Evolutionary conservation across 805 yeast genomes (phyloP).

Genomic region (Danielia oregonensis): DNA sequence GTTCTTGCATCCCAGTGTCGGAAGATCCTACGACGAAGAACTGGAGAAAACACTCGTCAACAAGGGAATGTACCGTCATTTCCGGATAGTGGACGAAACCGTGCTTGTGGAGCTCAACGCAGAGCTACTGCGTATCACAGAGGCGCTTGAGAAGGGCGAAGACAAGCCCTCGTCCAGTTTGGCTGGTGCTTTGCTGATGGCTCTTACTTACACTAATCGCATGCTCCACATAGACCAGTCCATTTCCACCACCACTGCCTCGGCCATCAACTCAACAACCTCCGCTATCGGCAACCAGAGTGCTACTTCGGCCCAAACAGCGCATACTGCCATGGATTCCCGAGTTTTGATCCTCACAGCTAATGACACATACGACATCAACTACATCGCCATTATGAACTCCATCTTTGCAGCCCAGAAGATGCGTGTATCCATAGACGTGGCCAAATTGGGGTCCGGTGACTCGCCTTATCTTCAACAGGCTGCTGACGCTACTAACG

Average conservation of each 20-base stretch:
- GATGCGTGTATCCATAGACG: conserved; percentile 84
- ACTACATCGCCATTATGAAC: conserved; percentile 92
- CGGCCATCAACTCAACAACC: conserved; percentile 40
- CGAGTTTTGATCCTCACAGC: conserved; percentile 58
- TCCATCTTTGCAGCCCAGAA: conserved; percentile 94
- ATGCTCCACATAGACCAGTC: conserved; percentile 47
- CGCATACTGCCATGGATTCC: conserved; percentile 27
- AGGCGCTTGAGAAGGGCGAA: conserved; percentile 14
- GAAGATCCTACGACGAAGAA: conserved; percentile 10
- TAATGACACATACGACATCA: conserved; percentile 65
- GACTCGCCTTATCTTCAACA: conserved; percentile 87
- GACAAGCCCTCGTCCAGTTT: conserved; percentile 47
- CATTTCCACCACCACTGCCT: conserved; percentile 42
- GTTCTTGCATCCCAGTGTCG: conserved; percentile 62
- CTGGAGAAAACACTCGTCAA: conserved; percentile 28
- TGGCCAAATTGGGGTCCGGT: conserved; percentile 65
- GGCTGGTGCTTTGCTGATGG: conserved; percentile 78
- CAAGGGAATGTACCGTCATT: conserved; percentile 79
- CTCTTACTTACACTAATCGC: conserved; percentile 76
- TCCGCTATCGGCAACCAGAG: conserved; percentile 16
- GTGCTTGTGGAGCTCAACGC: conserved; percentile 57
- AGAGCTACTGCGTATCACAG: conserved; percentile 21
- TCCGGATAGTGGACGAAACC: conserved; percentile 71
- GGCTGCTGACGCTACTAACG: conserved; percentile 92
- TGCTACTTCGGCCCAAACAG: conserved; percentile 4